Conservation (phyloP, 345 rosid species). For the Aquilaria yunnanensis region DNA sequence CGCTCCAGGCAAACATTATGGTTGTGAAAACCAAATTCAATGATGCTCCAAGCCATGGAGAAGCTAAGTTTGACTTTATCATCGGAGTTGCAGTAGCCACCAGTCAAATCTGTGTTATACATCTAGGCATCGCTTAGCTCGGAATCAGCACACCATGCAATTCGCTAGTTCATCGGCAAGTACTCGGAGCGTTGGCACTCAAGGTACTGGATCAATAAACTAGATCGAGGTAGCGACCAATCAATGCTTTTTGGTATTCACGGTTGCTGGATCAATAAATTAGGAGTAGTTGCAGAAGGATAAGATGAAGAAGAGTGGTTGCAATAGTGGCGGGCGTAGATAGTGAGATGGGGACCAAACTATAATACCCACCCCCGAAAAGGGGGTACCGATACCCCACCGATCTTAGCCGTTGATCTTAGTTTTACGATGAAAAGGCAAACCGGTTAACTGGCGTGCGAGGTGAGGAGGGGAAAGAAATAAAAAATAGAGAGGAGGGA, state of each 20-base stretch:
- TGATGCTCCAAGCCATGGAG: constrained; percentile 60
- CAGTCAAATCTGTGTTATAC: constrained; percentile 58
- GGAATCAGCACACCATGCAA: constrained; percentile 64
- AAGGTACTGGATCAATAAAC: constrained; percentile 67
- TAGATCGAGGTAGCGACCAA: constrained; percentile 22
- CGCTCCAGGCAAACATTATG: constrained; percentile 85
- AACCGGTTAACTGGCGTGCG: no score
- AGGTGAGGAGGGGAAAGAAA: no score
- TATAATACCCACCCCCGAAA: no score
- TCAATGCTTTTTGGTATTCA: constrained; percentile 68
- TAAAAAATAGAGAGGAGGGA: no score
- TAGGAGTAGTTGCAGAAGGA: background rate
- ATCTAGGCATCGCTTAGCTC: constrained; percentile 75
- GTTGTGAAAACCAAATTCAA: constrained; percentile 31
- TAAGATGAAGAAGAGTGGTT: background rate
- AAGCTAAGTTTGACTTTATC: constrained; percentile 86
- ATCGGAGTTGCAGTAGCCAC: constrained; percentile 95
- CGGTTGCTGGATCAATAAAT: constrained; percentile 15
- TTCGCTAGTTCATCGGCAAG: constrained; percentile 62
- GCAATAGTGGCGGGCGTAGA: no score
- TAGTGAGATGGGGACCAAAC: no score
- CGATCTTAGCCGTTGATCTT: no score
- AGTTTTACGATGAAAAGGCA: no score
- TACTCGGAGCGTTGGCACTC: constrained; percentile 92
- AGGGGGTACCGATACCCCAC: no score